These are phyloP conservation scores for Nidularia sp. DNA, from an alignment of 768 basidiomycete genomes.

Conservation along the genomic window DNA sequence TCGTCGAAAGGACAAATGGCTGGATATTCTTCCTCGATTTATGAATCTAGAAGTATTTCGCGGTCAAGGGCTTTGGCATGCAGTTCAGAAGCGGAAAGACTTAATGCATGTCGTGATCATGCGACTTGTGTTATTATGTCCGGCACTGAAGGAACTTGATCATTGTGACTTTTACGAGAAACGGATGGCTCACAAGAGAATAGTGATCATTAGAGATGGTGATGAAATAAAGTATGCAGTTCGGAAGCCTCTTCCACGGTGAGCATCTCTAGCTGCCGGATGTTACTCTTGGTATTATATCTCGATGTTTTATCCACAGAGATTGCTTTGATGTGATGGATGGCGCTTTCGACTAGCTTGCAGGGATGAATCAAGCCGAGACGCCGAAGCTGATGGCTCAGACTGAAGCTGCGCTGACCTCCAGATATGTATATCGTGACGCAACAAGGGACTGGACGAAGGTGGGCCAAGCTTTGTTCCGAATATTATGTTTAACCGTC, in stretches of 20 bases:
- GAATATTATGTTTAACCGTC: too few species aligned
- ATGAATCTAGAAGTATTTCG: slow-evolving; percentile 38
- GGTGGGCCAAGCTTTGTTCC: too few species aligned
- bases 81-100: slow-evolving; percentile 27
- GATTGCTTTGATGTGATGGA: slow-evolving; percentile 18
- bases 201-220: slow-evolving; percentile 30
- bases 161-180: slow-evolving; percentile 30
- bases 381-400: too few species aligned
- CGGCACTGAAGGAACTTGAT: slow-evolving; percentile 38
- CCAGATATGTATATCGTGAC: too few species aligned
- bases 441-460: too few species aligned
- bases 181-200: slow-evolving; percentile 25
- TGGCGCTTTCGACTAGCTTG: slow-evolving; percentile 16
- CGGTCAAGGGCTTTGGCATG: slow-evolving; percentile 37
- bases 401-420: too few species aligned
- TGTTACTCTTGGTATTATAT: background rate
- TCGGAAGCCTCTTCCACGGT: slow-evolving; percentile 23
- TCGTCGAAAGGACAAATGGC: slow-evolving; percentile 27
- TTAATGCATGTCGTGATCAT: slow-evolving; percentile 38
- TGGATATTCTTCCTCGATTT: slow-evolving; percentile 36
- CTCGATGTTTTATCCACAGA: slow-evolving; percentile 5
- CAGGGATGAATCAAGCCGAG: too few species aligned
- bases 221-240: slow-evolving; percentile 28
- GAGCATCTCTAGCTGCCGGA: slow-evolving; percentile 2
- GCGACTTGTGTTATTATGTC: slow-evolving; percentile 32